Percentiles rank a stretch among this genome's conserved stretches.
Conservation (phyloP, 2,329 filamentous ascomycete genomes). For the Metarhizium guizhouense region DNA sequence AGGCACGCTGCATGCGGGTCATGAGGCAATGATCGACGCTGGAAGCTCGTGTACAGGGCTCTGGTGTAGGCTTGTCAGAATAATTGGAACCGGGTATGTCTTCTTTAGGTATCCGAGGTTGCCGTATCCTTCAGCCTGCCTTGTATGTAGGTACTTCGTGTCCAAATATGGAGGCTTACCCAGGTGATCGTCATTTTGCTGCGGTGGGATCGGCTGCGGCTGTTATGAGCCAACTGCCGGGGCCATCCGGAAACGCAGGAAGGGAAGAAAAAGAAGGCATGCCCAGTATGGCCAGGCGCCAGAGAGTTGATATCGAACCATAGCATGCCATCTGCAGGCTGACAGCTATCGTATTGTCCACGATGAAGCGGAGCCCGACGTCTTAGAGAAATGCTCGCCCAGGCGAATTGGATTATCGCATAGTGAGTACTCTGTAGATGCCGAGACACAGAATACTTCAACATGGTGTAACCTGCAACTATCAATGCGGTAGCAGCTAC, state of each 20-base stretch:
- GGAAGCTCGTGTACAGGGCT: neutral
- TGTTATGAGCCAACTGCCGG: neutral
- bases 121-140: neutral
- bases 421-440: too few relatives aligned
- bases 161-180: neutral
- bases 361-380: neutral
- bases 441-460: too few relatives aligned
- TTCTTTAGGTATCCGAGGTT: neutral
- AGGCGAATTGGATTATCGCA: too few relatives aligned
- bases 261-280: neutral
- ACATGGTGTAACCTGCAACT: too few relatives aligned
- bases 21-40: neutral
- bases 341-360: too few relatives aligned
- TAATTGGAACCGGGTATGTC: neutral
- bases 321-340: too few relatives aligned
- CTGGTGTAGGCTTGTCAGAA: neutral
- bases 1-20: too few relatives aligned
- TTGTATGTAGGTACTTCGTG: neutral
- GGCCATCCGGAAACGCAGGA: neutral
- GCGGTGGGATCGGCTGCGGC: neutral
- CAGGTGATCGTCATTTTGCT: neutral
- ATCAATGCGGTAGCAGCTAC: too few relatives aligned
- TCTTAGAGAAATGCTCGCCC: neutral
- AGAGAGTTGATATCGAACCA: neutral
- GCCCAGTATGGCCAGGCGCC: neutral